Evolutionary conservation across 208 protist genomes (phyloP), one percentile per base, ranked within the genome.

Genomic region (Trypanosoma platydactyli): DNA sequence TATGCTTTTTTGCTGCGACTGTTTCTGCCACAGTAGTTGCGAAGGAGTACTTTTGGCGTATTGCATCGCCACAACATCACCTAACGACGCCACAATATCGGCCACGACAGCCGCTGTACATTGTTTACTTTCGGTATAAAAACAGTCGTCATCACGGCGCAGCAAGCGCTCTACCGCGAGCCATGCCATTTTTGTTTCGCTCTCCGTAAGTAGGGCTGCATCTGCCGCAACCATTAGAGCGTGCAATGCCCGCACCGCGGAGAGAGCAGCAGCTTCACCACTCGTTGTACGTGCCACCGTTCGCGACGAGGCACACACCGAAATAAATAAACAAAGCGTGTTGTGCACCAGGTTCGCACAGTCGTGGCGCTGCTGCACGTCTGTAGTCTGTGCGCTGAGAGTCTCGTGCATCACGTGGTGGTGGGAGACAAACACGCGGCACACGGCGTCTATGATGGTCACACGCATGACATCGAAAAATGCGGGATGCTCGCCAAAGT

Each of bases 161-260:
- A 88, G 38, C 12, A 91, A 63, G 12, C 55, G 55, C 69, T 86
- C 77, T 25, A 86, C 54, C 5, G 77, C 78, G 3, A 55, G 15
- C 84, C 84, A 91, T 24, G 81, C 79, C 4, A 76, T 35, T 52
- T 76, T 59, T 18, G 54, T 73, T 45, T 60, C 68, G 48, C 9
- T 30, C 66, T 89, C 78, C 29, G 77, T 72, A 20, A 92, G 58
- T 15, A 93, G 58, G 3, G 22, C n/a, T 16, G 6, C 9, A 18
- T 57, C 35, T 12, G 20, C 22, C 40, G 38, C 67, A 6, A 41
- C 42, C 56, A 64, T 64, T 30, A 73, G 51, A 0, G 69, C 65
- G 66, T 88, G 81, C 35, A 93, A 45, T 6, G 83, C 83, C 58
- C 82, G 76, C 30, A 86, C 77, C 12, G 87, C 83, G 29, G 77